phyloP scores from a whole-genome alignment of 257 asterid genomes.

The Nicotiana paniculata region DNA sequence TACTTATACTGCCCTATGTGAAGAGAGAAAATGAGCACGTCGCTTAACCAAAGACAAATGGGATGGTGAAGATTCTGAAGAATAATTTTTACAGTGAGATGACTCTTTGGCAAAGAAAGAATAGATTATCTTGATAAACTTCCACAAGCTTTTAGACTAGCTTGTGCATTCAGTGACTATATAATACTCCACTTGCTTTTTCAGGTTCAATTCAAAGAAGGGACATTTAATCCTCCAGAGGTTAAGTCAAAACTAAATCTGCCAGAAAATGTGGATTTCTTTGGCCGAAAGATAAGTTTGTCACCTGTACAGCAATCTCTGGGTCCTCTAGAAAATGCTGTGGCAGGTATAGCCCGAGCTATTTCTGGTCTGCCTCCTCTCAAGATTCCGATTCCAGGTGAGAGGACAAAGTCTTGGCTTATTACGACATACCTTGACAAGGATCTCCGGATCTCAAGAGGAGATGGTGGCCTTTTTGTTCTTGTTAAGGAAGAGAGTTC shows the following conservation, averaged over 20 bases:
- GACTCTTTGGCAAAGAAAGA: neutral
- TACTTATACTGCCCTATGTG: neutral
- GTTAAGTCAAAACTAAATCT: slow-evolving; percentile 72
- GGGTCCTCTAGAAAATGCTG: slow-evolving; percentile 55
- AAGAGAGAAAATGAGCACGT: neutral
- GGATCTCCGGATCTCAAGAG: slow-evolving; percentile 82
- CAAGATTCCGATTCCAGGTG: slow-evolving; percentile 76
- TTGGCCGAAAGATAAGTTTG: slow-evolving; percentile 73
- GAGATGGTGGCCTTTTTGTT: slow-evolving; percentile 94
- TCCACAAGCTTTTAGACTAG: neutral
- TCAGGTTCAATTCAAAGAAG: slow-evolving; percentile 85
- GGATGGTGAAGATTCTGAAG: neutral
- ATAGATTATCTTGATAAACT: neutral
- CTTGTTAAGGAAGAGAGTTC: slow-evolving; percentile 83
- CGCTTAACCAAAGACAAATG: neutral
- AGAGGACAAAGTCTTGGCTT: slow-evolving; percentile 70
- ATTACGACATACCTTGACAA: slow-evolving; percentile 73
- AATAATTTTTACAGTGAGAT: neutral
- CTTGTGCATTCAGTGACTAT: neutral
- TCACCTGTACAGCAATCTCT: slow-evolving; percentile 55
- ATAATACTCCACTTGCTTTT: neutral
- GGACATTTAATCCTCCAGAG: slow-evolving; percentile 71
- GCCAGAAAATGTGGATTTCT: slow-evolving; percentile 52
- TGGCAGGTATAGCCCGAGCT: slow-evolving; percentile 50
- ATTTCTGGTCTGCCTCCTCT: slow-evolving; percentile 82